Base-by-base conservation (phyloP, 495 filamentous ascomycete species). In the Sabuloglossum arenarium region DNA sequence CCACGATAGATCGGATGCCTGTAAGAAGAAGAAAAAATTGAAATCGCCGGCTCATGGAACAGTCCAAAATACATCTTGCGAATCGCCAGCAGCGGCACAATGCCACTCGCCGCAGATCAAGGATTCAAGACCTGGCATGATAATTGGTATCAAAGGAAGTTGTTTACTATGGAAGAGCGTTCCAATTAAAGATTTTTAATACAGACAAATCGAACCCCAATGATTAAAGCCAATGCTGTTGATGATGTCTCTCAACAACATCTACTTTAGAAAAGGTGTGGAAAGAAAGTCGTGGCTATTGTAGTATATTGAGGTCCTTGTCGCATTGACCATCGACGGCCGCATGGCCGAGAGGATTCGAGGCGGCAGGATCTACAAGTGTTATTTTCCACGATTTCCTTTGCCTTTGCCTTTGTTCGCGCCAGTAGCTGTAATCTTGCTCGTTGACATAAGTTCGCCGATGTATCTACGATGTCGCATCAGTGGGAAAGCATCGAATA, bases 381-480 rank as follows among this genome's bases (percentile, higher is more conserved):
- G 25, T 29, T 19, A 51, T 51, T 51, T 51, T 51, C 23, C 23
- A 16, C 47, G 23, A 23, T 23, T 51, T 27, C 47, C 47, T 10
- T 47, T 47, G 43, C 43, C 39, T 23, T 49, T 56, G 39, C 42
- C 42, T 49, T 56, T 61, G 58, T 61, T 59, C 39, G 67, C 63
- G 27, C 69, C 70, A 27, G 72, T 69, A 6, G 81, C 76, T 6
- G 84, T 86, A 61, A 88, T 86, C 64, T 86, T 88, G 65, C 79
- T 84, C 14, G 84, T 86, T 57, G 78, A 78, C 84, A 88, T 86
- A 56, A 88, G 70, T 63, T 86, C 84, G 27, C 84, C 84, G 56
- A 88, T 88, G 59, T 76, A 76, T 46, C 16, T 39, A 37, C n/a
- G 14, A 32, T 5, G 25, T 28, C 53, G 23, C 5, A 12, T 34